Conservation (phyloP, 2,329 filamentous ascomycete genomes). For the Gaeumannomyces tritici region DNA sequence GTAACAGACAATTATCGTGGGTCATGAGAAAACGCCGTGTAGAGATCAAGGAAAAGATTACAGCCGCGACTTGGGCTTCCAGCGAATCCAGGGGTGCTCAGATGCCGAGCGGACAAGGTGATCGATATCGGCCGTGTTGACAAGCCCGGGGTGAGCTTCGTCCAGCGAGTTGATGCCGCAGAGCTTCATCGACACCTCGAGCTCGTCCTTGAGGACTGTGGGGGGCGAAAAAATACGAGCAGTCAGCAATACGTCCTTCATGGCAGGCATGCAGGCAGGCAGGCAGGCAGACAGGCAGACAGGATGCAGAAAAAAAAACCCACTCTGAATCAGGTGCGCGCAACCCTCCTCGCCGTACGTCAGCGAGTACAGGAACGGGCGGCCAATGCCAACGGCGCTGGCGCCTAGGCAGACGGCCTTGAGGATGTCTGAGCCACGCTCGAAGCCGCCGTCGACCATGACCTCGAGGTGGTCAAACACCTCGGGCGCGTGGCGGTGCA, state of each 20-base stretch:
- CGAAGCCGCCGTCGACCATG: conserved; percentile 30
- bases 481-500: conserved; percentile 27
- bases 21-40: not conserved
- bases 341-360: conserved; percentile 35
- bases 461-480: conserved; percentile 27
- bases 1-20: not conserved
- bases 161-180: conserved; percentile 15
- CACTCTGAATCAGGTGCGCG: conserved; percentile 26
- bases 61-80: conserved; percentile 2
- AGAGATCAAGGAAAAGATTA: not conserved
- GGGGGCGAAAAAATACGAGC: not conserved
- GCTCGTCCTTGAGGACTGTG: conserved; percentile 26
- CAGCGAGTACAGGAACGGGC: conserved; percentile 32
- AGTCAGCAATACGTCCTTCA: not conserved
- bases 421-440: conserved; percentile 30
- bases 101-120: conserved; percentile 8
- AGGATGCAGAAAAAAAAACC: conserved; percentile 8
- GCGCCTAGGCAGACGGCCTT: conserved; percentile 33
- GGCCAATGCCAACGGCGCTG: conserved; percentile 32
- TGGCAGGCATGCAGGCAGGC: too few species aligned
- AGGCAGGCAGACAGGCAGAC: too few species aligned
- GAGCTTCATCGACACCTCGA: conserved; percentile 26
- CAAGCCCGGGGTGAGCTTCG: conserved; percentile 10
- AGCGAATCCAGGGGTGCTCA: conserved; percentile 2
- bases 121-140: conserved; percentile 15